phyloP scores from a whole-genome alignment of 371 early-diverging fungal genomes.

The Apophysomyces ossiformis region DNA sequence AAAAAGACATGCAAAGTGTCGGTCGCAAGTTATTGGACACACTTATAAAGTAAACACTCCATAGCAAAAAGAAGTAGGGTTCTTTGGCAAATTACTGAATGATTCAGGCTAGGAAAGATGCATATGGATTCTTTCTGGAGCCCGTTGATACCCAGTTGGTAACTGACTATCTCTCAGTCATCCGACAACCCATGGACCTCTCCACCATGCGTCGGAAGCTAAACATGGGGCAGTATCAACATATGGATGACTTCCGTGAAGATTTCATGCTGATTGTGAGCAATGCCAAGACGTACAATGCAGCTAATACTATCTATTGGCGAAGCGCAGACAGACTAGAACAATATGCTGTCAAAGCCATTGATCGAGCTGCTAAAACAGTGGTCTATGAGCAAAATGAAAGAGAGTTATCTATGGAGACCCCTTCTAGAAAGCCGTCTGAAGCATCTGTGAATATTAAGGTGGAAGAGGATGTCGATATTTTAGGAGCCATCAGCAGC shows the following conservation, averaged over 20 bases:
- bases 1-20: conserved; percentile 51
- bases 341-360: conserved; percentile 58
- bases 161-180: conserved; percentile 77
- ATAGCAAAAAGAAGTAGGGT: not conserved
- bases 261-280: conserved; percentile 73
- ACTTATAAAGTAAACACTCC: conserved; percentile 52
- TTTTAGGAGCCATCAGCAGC: conserved; percentile 42
- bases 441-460: not conserved
- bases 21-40: conserved; percentile 54
- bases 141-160: conserved; percentile 81
- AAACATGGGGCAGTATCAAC: conserved; percentile 48
- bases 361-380: conserved; percentile 62
- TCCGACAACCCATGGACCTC: conserved; percentile 76
- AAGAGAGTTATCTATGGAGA: not conserved
- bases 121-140: conserved; percentile 79
- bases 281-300: conserved; percentile 79
- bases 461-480: conserved; percentile 57
- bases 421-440: not conserved
- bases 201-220: conserved; percentile 70
- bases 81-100: not conserved
- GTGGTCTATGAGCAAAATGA: conserved; percentile 43
- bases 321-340: conserved; percentile 70
- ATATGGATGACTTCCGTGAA: conserved; percentile 56
- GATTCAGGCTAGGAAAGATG: conserved; percentile 44
- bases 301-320: conserved; percentile 76